Percentiles rank a stretch among this genome's conserved stretches.
phyloP scores from a whole-genome alignment of 768 basidiomycete species.

The Tulasnella calospora region DNA sequence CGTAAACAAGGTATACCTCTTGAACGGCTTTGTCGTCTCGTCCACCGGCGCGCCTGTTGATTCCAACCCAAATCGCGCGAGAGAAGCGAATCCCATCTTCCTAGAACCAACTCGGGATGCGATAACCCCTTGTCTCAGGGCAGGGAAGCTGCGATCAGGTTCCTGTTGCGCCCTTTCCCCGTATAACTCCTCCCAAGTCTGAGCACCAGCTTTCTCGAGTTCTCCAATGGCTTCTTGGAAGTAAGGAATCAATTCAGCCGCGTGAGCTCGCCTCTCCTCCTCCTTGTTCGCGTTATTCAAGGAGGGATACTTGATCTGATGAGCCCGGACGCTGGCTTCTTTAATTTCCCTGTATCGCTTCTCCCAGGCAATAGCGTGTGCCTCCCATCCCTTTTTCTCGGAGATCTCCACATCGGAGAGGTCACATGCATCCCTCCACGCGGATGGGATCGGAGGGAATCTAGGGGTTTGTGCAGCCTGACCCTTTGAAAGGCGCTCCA shows the following conservation, averaged over 20 bases:
- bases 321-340: neutral
- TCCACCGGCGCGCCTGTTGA: neutral
- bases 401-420: conserved; percentile 6
- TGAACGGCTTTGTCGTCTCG: neutral
- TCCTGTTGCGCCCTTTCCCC: conserved; percentile 36
- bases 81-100: no score
- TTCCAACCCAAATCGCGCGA: no score
- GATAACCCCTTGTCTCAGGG: neutral
- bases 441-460: neutral
- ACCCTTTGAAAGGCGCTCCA: conserved; percentile 22
- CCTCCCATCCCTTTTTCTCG: conserved; percentile 10
- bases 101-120: neutral
- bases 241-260: conserved; percentile 35
- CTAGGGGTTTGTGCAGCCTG: neutral
- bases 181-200: conserved; percentile 45
- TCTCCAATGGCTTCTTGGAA: conserved; percentile 39
- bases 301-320: no score
- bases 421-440: neutral
- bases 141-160: no score
- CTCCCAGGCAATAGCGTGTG: neutral
- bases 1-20: neutral
- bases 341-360: neutral
- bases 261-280: conserved; percentile 28
- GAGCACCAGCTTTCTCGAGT: conserved; percentile 40
- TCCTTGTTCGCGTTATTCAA: neutral